Evolutionary conservation across 2,329 filamentous ascomycete genomes (phyloP), one percentile per base, ranked within the genome.

Genomic region (Endoconidiophora polonica): DNA sequence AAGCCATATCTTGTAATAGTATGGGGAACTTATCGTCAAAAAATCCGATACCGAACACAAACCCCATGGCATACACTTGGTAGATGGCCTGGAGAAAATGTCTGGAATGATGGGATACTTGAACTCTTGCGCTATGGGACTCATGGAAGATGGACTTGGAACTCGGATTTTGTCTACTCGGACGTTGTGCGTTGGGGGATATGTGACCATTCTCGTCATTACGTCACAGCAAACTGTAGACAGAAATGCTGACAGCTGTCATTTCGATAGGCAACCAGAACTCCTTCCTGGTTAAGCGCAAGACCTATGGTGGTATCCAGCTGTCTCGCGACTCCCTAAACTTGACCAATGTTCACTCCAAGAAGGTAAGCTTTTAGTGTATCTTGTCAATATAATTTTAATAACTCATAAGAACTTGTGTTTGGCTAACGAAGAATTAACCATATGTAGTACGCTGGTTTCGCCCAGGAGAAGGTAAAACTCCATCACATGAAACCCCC

Each of bases 251-350:
- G 45, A 54, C 48, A 40, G 18, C 36, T 18, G 16, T 29, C 20
- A 9, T 46, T 23, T 39, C n/a, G 55, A 54, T 64, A 95, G 88
- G 87, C 72, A 72, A 71, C 73, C 79, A 86, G 73, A 94, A 93
- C 74, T 72, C 86, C 66, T 94, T 74, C 78, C 81, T 94, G 66
- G 84, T 90, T 67, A 94, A 94, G 83, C 83, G 86, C 73, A 81
- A 79, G 66, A 69, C 71, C 61, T 74, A 74, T 63, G 87, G 85
- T 64, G 83, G 85, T 67, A 74, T 83, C 61, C 83, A 85, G 71
- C 87, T 98, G 77, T 96, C 90, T 60, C 83, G 84, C 61, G 90
- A 96, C 67, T 86, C 88, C 62, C 72, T 95, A 60, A 98, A 96
- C 79, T 71, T 96, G 69, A 76, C 72, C 68, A 96, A 95, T 82